Evolutionary conservation across 2,329 filamentous ascomycete genomes (phyloP), one percentile per base, ranked within the genome.

Genomic region (Aspergillus sergii): DNA sequence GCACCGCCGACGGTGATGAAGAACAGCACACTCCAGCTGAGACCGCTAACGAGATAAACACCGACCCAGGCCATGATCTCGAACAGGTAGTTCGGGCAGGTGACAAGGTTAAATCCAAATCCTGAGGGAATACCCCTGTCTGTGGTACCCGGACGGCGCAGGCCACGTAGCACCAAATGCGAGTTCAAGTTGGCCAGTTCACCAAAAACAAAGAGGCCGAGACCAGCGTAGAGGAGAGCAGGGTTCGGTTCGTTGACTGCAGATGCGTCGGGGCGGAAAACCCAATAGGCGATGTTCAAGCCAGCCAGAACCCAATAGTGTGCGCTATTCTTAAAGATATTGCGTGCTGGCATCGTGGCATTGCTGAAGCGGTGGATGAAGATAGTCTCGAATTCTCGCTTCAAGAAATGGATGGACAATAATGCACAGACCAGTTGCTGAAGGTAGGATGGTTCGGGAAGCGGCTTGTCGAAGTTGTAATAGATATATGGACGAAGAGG

Each of bases 21-120:
- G 23, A 96, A 70, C 19, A 88, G 82, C 0, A 95, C 91, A 57
- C 89, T 86, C 83, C 91, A 90, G 80, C 90, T 94, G 64, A 82
- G 66, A 72, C 92, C 89, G 71, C 89, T 93, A 59, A 94, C 86
- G 50, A 96, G 76, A 69, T 91, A 89, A 60, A 98, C 84, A 30
- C 93, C 94, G 34, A 91, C 71, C 95, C 95, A 99, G 0, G 94
- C 88, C 43, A 96, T 78, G 8, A 91, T 85, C 76, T 99, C 95
- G 71, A 96, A 98, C 83, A 96, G 88, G 83, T 99, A 99, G 82
- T 99, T 99, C 48, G 95, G 95, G 82, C 94, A 96, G 14, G 95
- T 99, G 58, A 99, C 94, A 41, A 92, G 80, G 67, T 83, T 84
- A 79, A 97, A 98, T 34, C 94, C 92, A 63, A 94, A 88, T 30